These are phyloP conservation scores for Taphrina sp. DNA, from an alignment of 1,139 yeast genomes.

Conservation along the genomic window DNA sequence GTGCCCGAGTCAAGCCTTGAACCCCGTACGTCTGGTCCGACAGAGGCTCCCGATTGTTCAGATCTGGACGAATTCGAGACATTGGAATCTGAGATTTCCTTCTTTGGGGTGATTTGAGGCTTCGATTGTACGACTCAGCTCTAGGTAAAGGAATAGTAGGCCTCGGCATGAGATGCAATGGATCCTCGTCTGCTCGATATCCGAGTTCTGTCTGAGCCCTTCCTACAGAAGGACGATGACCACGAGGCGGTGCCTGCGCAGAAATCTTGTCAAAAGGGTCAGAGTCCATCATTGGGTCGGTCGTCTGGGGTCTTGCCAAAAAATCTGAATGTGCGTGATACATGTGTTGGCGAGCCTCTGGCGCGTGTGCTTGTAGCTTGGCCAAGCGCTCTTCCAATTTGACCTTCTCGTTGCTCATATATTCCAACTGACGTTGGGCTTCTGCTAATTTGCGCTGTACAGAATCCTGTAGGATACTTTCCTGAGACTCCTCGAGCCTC, in stretches of 20 bases:
- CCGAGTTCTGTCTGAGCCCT: conserved; percentile 9
- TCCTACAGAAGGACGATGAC: conserved; percentile 11
- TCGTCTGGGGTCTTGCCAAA: conserved; percentile 3
- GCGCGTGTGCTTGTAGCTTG: conserved; percentile 1
- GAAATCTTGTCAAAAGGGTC: not conserved
- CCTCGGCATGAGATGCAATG: conserved; percentile 19
- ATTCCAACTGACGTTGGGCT: conserved; percentile 16
- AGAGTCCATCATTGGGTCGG: conserved; percentile 3
- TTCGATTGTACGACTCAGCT: conserved; percentile 7
- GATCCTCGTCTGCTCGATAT: conserved; percentile 8
- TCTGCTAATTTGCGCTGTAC: conserved; percentile 18
- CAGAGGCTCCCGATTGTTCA: not conserved
- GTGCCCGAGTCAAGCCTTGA: conserved; percentile 18
- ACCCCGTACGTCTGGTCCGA: conserved; percentile 3
- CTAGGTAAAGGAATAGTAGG: not conserved
- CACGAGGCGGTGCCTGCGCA: not conserved
- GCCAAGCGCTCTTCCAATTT: conserved; percentile 3
- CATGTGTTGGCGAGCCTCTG: conserved; percentile 3
- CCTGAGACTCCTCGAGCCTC: conserved; percentile 5
- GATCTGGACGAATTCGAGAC: conserved; percentile 10
- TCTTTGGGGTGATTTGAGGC: conserved; percentile 15
- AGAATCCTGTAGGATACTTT: conserved; percentile 2
- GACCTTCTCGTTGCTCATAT: conserved; percentile 2
- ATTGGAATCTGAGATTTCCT: conserved; percentile 28
- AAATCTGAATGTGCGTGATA: conserved; percentile 18